Evolutionary conservation across 306 rosid genomes (phyloP), one percentile per base, ranked within the genome.

Genomic region (Purshia tridentata): DNA sequence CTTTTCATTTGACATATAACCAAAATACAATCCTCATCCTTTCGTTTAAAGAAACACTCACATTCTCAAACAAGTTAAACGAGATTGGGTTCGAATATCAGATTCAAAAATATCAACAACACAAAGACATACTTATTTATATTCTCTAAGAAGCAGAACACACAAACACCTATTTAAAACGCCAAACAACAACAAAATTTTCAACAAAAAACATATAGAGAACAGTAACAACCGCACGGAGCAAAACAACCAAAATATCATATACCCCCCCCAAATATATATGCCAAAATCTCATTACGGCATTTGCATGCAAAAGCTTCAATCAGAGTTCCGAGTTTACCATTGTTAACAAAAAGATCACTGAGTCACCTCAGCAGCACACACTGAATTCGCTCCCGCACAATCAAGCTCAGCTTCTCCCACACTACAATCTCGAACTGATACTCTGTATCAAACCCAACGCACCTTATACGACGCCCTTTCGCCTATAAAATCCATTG

Each of bases 301-400:
- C 65, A 75, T 59, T 78, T 69, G 65, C 80, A 83, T 44, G 73
- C 47, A 48, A 67, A 62, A 79, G 52, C 69, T 71, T 56, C 56
- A 57, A 74, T 44, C 67, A 67, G 15, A 52, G 70, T 83, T 66
- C 8, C 40, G 29, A 75, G 54, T 73, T 49, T 83, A 85, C 94
- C 94, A 89, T 85, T 70, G 70, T 65, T 19, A 61, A 22, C 15
- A 72, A 67, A 37, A 3, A 56, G 48, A 56, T 52, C 76, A 70
- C 75, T 15, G 76, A 72, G 37, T 73, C 81, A 69, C 54, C 52
- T 18, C 56, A 23, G 77, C 69, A 39, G 29, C 40, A 55, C 65
- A 66, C 69, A 50, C 35, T 22, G 42, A 53, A 67, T 72, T 53
- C 77, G n/a, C 65, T 61, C 46, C 70, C 46, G 14, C 59, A 42